Percentiles rank a stretch among this genome's conserved stretches.
Conservation (phyloP, 2,329 filamentous ascomycete species). For the Botrytis byssoidea region DNA sequence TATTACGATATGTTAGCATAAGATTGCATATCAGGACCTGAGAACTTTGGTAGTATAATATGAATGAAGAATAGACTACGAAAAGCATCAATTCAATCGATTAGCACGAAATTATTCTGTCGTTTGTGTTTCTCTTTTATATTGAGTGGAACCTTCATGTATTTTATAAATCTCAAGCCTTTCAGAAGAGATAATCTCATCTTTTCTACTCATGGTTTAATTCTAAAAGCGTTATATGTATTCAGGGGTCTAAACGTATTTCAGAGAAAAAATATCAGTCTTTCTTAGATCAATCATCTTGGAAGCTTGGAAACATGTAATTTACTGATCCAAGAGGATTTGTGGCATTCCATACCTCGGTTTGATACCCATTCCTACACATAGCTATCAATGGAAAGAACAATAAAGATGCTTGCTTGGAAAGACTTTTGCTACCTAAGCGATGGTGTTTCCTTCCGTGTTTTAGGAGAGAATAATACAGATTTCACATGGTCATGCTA, state of each 20-base stretch:
- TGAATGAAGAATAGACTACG: too few species aligned
- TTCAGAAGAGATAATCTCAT: neutral
- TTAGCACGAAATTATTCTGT: neutral
- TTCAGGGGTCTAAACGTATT: too few species aligned
- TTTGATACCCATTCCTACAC: neutral
- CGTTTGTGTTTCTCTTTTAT: too few species aligned
- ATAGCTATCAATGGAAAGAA: neutral
- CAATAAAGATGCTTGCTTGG: neutral
- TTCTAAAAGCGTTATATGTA: neutral
- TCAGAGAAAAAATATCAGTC: neutral
- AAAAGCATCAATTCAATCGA: neutral
- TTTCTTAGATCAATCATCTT: neutral
- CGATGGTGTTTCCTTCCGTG: neutral
- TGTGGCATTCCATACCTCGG: neutral
- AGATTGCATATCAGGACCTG: neutral
- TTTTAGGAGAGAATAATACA: neutral
- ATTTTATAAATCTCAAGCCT: neutral
- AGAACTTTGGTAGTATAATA: neutral
- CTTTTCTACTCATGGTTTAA: neutral
- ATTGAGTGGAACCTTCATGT: neutral
- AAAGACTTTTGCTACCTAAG: neutral
- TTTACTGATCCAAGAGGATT: neutral
- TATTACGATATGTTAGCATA: neutral
- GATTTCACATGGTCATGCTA: neutral
- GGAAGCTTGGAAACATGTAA: neutral